Base-by-base conservation (phyloP, 352 stramenopile species). In the Phytophthora agathidicida region DNA sequence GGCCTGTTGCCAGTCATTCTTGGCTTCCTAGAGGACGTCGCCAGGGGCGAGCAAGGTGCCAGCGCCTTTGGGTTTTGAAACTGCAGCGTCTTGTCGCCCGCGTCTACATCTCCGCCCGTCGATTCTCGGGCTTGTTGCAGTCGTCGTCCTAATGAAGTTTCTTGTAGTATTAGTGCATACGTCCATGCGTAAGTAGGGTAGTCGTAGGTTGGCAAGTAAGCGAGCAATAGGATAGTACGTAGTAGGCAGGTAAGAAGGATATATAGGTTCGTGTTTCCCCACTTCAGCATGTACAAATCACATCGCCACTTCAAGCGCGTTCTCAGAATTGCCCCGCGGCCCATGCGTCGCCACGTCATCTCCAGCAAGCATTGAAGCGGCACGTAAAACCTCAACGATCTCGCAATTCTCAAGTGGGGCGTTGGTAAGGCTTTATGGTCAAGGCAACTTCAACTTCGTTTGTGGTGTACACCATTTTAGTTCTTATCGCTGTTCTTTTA, bases 51-150 rank as follows among this genome's bases (percentile, higher is more conserved):
- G 10, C 83, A 89, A 70, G 71, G 63, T 41, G 69, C 77, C 23
- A 91, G 80, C 17, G 72, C 77, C 23, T 93, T 93, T 72, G 83
- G 83, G 17, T 93, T 91, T 78, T 93, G 68, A 90, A 68, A 54
- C 38, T 60, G 62, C 47, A 60, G 35, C 41, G 20, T 57, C 46
- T 60, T 61, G 52, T 74, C 33, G 53, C 39, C 39, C 42, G 42
- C 45, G 46, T 71, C 45, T 58, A 59, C 56, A 58, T 44, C 41
- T 33, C 17, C 41, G 38, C 49, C 53, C 32, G 32, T 47, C 28
- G 31, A 60, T 55, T 50, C 39, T 31, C 45, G 50, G 64, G 65
- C 63, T 19, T 28, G 48, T 70, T 62, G 59, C 53, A 63, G 47
- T 53, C 38, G 48, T 67, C 55, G 16, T 63, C 47, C 35, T 33